Evolutionary conservation across 305 asterid genomes (phyloP).

Genomic region (Plantago coronopus): DNA sequence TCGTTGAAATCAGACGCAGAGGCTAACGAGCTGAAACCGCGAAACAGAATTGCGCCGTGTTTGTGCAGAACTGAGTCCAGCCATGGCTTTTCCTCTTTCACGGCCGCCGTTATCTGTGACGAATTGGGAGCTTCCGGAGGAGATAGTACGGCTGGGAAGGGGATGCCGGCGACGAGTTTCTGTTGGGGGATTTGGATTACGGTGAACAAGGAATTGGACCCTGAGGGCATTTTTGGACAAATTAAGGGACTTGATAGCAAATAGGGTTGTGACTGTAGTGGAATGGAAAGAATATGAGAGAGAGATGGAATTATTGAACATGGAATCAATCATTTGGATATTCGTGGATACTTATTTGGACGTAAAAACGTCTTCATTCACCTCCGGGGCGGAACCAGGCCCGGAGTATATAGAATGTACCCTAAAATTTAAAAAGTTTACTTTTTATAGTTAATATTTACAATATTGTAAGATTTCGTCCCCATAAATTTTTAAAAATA

Average conservation of each 20-base stretch:
- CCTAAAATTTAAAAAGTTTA: too few relatives aligned
- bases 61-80: constrained; percentile 45
- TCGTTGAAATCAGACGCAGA: constrained; percentile 75
- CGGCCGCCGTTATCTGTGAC: constrained; percentile 32
- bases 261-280: constrained; percentile 8
- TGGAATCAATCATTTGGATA: constrained; percentile 19
- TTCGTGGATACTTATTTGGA: constrained; percentile 14
- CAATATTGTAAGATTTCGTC: too few relatives aligned
- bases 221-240: constrained; percentile 25
- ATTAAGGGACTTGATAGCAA: not conserved
- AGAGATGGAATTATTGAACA: not conserved
- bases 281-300: constrained; percentile 1
- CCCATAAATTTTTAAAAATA: too few relatives aligned
- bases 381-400: too few relatives aligned
- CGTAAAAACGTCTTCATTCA: constrained; percentile 35
- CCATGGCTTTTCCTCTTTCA: constrained; percentile 50
- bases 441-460: too few relatives aligned
- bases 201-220: constrained; percentile 23
- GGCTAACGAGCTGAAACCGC: constrained; percentile 44
- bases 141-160: constrained; percentile 55
- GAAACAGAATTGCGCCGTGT: constrained; percentile 69
- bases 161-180: constrained; percentile 36
- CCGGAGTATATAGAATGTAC: too few relatives aligned
- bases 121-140: constrained; percentile 26
- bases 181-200: constrained; percentile 51